Percentiles rank a stretch among this genome's conserved stretches.
These are phyloP conservation scores for Claviceps purpurea DNA, from an alignment of 2,329 filamentous ascomycete genomes.

Conservation along the genomic window DNA sequence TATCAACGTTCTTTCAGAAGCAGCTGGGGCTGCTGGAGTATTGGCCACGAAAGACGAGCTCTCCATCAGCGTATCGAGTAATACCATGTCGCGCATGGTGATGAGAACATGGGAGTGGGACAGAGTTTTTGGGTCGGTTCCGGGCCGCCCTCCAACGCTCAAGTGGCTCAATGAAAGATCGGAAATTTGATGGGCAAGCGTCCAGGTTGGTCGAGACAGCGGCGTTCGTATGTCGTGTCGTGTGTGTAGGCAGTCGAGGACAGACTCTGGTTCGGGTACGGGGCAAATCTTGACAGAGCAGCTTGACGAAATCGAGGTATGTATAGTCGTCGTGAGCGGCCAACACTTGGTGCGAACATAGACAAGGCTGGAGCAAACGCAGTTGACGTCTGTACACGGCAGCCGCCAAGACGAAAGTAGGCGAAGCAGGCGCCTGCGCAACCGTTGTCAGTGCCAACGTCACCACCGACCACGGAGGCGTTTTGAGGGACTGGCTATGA, in stretches of 20 bases:
- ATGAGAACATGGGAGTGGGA: constrained; percentile 10
- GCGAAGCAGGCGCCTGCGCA: too few species aligned
- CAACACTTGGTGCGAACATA: too few species aligned
- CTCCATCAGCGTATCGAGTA: constrained; percentile 17
- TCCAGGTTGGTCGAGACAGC: neutral
- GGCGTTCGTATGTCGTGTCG: neutral
- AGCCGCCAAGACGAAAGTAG: too few species aligned
- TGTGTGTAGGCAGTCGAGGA: neutral
- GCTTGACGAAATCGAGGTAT: too few species aligned
- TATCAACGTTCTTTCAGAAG: constrained; percentile 10
- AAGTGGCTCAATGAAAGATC: neutral
- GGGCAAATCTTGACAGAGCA: neutral
- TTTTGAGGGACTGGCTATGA: too few species aligned
- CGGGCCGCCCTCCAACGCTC: constrained; percentile 2
- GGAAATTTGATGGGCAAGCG: neutral
- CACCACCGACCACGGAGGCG: too few species aligned
- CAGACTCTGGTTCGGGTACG: neutral
- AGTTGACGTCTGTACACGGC: too few species aligned
- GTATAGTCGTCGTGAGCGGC: too few species aligned
- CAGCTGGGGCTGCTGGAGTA: constrained; percentile 10
- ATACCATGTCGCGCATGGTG: constrained; percentile 18
- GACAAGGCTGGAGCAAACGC: too few species aligned
- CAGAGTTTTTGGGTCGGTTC: constrained; percentile 1
- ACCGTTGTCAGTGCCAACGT: too few species aligned
- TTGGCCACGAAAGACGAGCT: constrained; percentile 17